Evolutionary conservation across 108 stramenopile species (phyloP), one percentile per base, ranked within the genome.

Genomic region (Pseudonitzschia multiseries): DNA sequence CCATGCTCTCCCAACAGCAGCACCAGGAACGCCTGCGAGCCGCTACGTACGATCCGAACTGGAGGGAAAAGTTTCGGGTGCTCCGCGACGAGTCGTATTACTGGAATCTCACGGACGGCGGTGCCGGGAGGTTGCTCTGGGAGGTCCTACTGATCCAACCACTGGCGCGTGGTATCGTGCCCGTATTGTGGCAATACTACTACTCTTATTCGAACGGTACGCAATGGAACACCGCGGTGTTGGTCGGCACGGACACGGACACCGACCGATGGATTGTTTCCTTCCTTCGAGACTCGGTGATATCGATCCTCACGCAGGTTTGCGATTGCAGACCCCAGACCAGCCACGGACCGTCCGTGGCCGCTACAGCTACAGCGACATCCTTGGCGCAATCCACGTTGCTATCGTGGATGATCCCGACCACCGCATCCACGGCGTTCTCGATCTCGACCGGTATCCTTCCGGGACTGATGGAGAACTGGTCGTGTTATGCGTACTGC

Each of bases 401-500:
- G 31, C 17, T 28, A 2, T 70, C 52, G n/a, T 70, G 70, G 56
- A 26, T 29, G 21, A 33, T 33, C 14, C 12, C 44, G 27, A 26
- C 24, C 21, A 44, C 20, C 44, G 14, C 66, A 4, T n/a, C 21
- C 15, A 13, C 44, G 4, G 8, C 21, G 42, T 48, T 50, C 14
- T 22, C 36, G 42, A 4, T 27, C 6, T 14, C 18, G 14, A 48
- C 43, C 21, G 21, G 6, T 44, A 0, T 50, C 40, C 18, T 46
- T 2, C 28, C 18, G 21, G 21, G 18, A 2, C 4, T 24, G 3
- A 51, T 78, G 57, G 71, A 72, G 22, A 24, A 70, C 10, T 52
- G 65, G 29, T 29, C 70, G 22, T 78, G 77, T 33, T 78, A 78
- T 50, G 69, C 65, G 14, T 68, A 72, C 0, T 78, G 77, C 33